Percentiles rank a stretch among this genome's conserved stretches.
These are phyloP conservation scores for Xylaria intraflava DNA, from an alignment of 495 filamentous ascomycete species.

Conservation along the genomic window DNA sequence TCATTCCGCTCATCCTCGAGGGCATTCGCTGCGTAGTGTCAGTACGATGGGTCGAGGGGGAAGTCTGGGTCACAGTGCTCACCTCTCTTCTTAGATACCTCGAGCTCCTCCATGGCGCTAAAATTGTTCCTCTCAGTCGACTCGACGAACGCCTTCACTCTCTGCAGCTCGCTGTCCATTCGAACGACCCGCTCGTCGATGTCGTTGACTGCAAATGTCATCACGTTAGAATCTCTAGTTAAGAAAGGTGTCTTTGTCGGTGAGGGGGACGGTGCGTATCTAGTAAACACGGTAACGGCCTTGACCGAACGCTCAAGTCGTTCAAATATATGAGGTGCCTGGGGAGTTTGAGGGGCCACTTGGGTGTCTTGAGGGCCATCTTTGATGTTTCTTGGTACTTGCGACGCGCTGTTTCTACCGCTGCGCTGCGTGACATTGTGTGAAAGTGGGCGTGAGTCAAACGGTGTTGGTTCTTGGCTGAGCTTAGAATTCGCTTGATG, in stretches of 20 bases:
- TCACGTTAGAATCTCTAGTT: slow-evolving; percentile 62
- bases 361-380: slow-evolving; percentile 22
- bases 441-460: slow-evolving; percentile 7
- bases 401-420: not conserved
- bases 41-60: not conserved
- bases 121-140: slow-evolving; percentile 54
- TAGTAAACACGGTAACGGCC: slow-evolving; percentile 4
- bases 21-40: slow-evolving; percentile 50
- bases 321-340: not conserved
- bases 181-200: slow-evolving; percentile 57
- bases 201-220: slow-evolving; percentile 61
- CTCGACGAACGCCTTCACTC: slow-evolving; percentile 56
- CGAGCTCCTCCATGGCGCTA: slow-evolving; percentile 60
- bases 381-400: not conserved
- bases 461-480: not conserved
- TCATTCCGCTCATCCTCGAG: slow-evolving; percentile 56
- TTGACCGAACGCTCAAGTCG: slow-evolving; percentile 10
- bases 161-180: slow-evolving; percentile 56
- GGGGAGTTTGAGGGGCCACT: slow-evolving; percentile 28
- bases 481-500: slow-evolving; percentile 36
- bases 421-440: slow-evolving; percentile 2
- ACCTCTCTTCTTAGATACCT: slow-evolving; percentile 68
- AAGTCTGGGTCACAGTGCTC: slow-evolving; percentile 25
- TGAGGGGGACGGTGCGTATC: slow-evolving; percentile 24
- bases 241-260: slow-evolving; percentile 50